Conservation (phyloP, 164 flowering plant genomes). For the Vitis riparia region DNA sequence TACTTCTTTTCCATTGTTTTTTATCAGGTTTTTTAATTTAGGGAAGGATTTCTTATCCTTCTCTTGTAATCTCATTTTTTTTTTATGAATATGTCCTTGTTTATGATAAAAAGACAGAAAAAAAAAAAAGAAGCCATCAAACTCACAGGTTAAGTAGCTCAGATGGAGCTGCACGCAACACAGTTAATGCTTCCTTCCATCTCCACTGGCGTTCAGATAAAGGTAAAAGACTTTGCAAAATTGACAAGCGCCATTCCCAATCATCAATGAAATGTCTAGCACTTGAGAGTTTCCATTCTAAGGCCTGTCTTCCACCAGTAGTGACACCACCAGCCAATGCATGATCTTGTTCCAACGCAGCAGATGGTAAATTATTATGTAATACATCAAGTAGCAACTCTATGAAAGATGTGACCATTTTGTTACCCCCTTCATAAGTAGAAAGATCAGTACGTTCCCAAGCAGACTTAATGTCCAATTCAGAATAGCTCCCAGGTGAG, state of each 20-base stretch:
- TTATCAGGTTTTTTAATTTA: too few relatives aligned
- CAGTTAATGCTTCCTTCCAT: constrained; percentile 92
- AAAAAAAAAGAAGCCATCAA: not conserved
- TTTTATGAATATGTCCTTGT: too few relatives aligned
- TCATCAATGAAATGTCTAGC: constrained; percentile 84
- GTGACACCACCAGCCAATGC: constrained; percentile 31
- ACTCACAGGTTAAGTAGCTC: constrained; percentile 93
- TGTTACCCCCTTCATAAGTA: constrained; percentile 50
- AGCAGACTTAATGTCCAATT: constrained; percentile 18
- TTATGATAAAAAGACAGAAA: not conserved
- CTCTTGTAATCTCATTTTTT: too few relatives aligned
- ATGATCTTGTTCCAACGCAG: constrained; percentile 38
- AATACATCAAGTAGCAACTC: constrained; percentile 65
- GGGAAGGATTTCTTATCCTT: too few relatives aligned
- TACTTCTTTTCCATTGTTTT: too few relatives aligned
- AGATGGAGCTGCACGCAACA: constrained; percentile 97
- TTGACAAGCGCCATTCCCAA: constrained; percentile 95
- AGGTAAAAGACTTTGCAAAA: constrained; percentile 88
- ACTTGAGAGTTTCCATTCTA: constrained; percentile 78
- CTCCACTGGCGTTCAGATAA: constrained; percentile 90
- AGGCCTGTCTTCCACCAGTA: constrained; percentile 55
- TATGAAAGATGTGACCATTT: constrained; percentile 75
- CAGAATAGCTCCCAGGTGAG: constrained; percentile 35
- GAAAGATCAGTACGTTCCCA: constrained; percentile 39
- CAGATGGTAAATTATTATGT: constrained; percentile 54